These are phyloP conservation scores for Talaromyces islandicus DNA, from an alignment of 2,329 filamentous ascomycete genomes.

Conservation along the genomic window DNA sequence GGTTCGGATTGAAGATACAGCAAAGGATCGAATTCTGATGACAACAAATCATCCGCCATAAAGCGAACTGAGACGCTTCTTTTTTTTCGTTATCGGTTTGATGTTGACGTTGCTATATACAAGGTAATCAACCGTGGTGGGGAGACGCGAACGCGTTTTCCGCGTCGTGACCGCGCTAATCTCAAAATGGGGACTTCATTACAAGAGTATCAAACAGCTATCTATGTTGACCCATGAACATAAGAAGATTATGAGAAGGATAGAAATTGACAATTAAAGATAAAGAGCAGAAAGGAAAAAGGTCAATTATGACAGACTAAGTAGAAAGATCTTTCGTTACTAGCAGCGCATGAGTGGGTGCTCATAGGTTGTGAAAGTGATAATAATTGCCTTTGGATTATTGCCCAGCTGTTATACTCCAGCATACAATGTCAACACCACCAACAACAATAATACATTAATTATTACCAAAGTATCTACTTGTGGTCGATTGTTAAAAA, in stretches of 20 bases:
- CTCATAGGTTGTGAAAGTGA: not conserved
- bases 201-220: not conserved
- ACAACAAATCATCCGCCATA: slow-evolving; percentile 23
- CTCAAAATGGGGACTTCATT: not conserved
- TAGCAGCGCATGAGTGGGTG: not conserved
- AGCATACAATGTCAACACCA: not conserved
- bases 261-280: not conserved
- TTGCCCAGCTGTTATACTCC: not conserved
- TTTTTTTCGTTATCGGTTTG: not conserved
- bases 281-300: not conserved
- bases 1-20: slow-evolving; percentile 44
- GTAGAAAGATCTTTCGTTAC: not conserved
- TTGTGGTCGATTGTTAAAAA: not conserved
- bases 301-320: not conserved
- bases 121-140: not conserved
- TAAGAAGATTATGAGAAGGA: not conserved
- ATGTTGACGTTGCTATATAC: not conserved
- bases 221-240: not conserved
- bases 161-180: slow-evolving; percentile 6
- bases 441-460: not conserved
- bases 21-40: slow-evolving; percentile 48
- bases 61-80: not conserved
- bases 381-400: not conserved
- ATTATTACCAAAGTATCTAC: no score
- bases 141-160: slow-evolving; percentile 6